Evolutionary conservation across 352 stramenopile species (phyloP), one percentile per base, ranked within the genome.

Genomic region (Globisporangium cederbergense): DNA sequence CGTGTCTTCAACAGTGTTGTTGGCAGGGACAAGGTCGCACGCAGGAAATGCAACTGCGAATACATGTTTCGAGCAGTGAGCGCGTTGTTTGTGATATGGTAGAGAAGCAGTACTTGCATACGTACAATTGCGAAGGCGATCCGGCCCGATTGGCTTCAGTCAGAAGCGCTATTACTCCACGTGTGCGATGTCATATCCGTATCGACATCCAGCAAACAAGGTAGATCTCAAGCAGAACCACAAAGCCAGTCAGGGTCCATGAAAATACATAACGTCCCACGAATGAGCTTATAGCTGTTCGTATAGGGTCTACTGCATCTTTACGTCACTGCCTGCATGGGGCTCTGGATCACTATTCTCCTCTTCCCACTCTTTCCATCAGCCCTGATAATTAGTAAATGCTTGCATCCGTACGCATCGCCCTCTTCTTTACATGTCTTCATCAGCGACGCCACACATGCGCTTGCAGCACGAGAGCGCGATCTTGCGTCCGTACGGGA

Each of bases 401-500:
- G 42, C 50, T 22, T 57, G 49, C 49, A 54, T 54, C 43, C 43
- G 22, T 46, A 4, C 40, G 45, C 49, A 36, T 28, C 16, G 22
- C 25, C 22, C 13, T 4, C 11, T 40, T 8, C 10, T 30, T 45
- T 74, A 90, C 60, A 88, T 54, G 20, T 81, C 67, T 34, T 90
- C 81, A 51, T 89, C 76, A 9, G 66, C 51, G 58, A 86, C 54
- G 45, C 79, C 77, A 32, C 74, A 77, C 42, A 73, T 71, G 52
- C 83, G 76, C 67, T 90, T 90, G 76, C 81, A 92, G 76, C 79
- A 90, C 25, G 69, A 73, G 32, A 78, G 34, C 20, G 75, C 76
- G 55, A 93, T 90, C 38, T 74, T 79, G 63, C 88, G 84, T n/a
- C 83, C 88, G 65, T 94, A 96, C 1, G 88, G 88, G 0, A 96